Base-by-base conservation (phyloP, 164 flowering plant species). In the Chimonanthus salicifolius region DNA sequence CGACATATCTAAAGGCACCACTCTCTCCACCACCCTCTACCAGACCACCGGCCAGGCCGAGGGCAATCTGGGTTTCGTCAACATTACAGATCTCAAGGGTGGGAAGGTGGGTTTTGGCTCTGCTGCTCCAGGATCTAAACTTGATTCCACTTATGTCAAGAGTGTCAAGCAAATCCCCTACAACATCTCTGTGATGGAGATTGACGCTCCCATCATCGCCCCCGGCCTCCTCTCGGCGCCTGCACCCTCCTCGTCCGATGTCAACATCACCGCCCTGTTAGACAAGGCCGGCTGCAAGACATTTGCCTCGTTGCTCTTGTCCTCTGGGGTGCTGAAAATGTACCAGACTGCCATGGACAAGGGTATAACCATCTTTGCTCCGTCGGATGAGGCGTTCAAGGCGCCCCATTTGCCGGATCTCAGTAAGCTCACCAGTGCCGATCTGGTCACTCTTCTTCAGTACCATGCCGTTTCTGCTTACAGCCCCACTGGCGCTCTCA, bases 41-140 rank as follows among this genome's bases (percentile, higher is more conserved):
- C 99, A 94, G 71, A 89, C 97, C 72, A 90, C 97, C 81, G 99
- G 99, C 0, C 75, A 79, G 16, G 97, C 94, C 54, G 80, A 82
- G 43, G 94, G 92, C 0, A 87, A 88, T 47, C 73, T 82, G 2
- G 99, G 99, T 1, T 89, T 85, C 72, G 92, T 94, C 78, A 94
- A 94, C 87, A 92, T 94, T 69, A 94, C 99, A 51, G 97, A 92
- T 63, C 80, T 89, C 21, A 80, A 83, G 54, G 97, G 97, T 9
- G 99, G 99, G 7, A 88, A 87, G 73, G 97, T 94, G 73, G 89
- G 84, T 0, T 91, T 94, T 83, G 97, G 97, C 72, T 88, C 97
- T 13, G 97, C 90, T 4, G 88, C 85, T 0, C 81, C 94, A 3
- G 94, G 92, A 68, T 89, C 97, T 20, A 81, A 86, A 46, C 89